phyloP scores from a whole-genome alignment of 2,329 filamentous ascomycete species.

The Colletotrichum phormii region DNA sequence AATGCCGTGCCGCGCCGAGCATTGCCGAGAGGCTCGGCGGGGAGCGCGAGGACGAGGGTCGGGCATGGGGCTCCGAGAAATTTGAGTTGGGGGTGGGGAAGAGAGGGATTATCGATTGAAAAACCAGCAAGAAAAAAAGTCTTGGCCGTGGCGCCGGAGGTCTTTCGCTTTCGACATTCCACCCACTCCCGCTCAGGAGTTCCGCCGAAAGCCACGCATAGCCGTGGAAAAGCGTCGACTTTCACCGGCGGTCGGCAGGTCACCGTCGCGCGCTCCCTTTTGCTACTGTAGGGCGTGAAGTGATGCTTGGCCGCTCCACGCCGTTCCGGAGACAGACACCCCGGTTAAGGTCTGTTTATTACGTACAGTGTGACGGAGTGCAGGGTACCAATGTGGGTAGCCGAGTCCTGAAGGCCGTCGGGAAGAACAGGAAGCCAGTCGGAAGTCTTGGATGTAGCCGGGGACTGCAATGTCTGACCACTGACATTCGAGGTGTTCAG shows the following conservation, averaged over 20 bases:
- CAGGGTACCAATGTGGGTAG: conserved; percentile 20
- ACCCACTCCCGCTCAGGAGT: conserved; percentile 4
- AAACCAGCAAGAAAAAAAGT: conserved; percentile 6
- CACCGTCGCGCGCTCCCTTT: background rate
- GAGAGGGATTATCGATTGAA: background rate
- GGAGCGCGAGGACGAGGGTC: conserved; percentile 15
- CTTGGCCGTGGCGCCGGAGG: conserved; percentile 19
- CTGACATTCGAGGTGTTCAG: conserved; percentile 1
- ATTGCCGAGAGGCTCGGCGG: conserved; percentile 37
- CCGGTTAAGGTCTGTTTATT: conserved; percentile 10
- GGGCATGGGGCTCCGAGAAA: conserved; percentile 27
- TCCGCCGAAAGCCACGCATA: conserved; percentile 13
- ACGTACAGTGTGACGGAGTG: conserved; percentile 13
- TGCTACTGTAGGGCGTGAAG: background rate
- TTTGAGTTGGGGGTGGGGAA: conserved; percentile 5
- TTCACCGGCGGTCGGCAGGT: background rate
- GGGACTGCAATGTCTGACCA: conserved; percentile 2
- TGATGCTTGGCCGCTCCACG: background rate
- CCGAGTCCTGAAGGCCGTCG: conserved; percentile 8
- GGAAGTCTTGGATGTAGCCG: background rate
- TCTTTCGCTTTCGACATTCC: conserved; percentile 8
- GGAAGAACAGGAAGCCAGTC: background rate
- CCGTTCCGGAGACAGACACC: background rate
- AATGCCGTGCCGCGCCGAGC: conserved; percentile 35
- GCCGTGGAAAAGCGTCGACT: conserved; percentile 15